A percentile compares a stretch with the other conserved stretches of the same genome.
These are phyloP conservation scores for Vachellia collinsii DNA, from an alignment of 306 rosid species.

Conservation along the genomic window DNA sequence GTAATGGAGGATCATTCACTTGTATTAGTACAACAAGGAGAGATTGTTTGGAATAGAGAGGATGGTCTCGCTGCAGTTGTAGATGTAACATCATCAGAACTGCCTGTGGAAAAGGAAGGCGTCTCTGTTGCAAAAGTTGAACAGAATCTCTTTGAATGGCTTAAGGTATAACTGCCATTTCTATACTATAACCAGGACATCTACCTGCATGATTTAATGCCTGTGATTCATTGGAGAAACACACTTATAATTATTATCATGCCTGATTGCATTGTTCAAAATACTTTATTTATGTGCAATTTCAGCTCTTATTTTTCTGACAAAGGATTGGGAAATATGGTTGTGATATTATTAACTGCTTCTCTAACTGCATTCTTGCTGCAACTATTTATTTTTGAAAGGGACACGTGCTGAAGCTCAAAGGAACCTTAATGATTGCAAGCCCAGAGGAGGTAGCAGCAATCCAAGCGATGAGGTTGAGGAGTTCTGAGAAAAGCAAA, in stretches of 20 bases:
- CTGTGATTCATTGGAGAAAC: background rate
- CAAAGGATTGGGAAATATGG: conserved; percentile 28
- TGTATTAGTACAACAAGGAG: conserved; percentile 90
- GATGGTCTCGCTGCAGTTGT: conserved; percentile 97
- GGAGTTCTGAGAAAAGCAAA: conserved; percentile 93
- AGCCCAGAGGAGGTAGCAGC: conserved; percentile 85
- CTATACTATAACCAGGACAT: conserved; percentile 19
- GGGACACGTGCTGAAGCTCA: conserved; percentile 94
- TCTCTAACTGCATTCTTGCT: conserved; percentile 38
- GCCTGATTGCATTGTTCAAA: background rate
- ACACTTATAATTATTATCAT: background rate
- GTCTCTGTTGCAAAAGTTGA: conserved; percentile 94
- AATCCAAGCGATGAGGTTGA: conserved; percentile 82
- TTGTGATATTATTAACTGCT: conserved; percentile 33
- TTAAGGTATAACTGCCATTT: conserved; percentile 62
- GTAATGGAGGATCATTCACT: conserved; percentile 98
- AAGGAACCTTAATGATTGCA: conserved; percentile 96
- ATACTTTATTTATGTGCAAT: background rate
- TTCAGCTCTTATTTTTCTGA: conserved; percentile 23
- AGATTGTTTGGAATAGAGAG: conserved; percentile 94
- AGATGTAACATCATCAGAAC: conserved; percentile 80
- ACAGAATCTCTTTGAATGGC: conserved; percentile 94
- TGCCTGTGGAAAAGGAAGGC: conserved; percentile 85
- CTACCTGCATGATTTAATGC: conserved; percentile 6
- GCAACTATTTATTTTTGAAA: conserved; percentile 48